Conservation (phyloP, 129 eudicot genomes). For the Chrysanthemum makinoi region DNA sequence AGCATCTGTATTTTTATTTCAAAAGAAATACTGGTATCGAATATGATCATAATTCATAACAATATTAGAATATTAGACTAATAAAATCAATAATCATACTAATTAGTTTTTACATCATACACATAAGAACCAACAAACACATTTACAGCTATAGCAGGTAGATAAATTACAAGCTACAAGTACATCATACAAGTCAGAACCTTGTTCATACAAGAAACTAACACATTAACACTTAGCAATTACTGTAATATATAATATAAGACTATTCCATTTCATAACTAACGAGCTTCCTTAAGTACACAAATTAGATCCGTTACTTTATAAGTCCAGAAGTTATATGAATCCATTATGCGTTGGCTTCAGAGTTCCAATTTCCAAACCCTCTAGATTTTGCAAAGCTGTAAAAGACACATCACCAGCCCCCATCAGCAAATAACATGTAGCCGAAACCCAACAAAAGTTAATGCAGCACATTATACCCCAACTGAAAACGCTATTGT, state of each 20-base stretch:
- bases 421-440: not conserved
- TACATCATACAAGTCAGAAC: not conserved
- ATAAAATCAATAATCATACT: too few relatives aligned
- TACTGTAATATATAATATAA: not conserved
- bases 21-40: too few relatives aligned
- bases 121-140: too few relatives aligned
- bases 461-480: too few relatives aligned
- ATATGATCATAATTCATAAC: slow-evolving; percentile 34
- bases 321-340: too few relatives aligned
- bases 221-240: not conserved
- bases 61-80: not conserved
- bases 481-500: not conserved
- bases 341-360: not conserved
- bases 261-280: not conserved
- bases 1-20: too few relatives aligned
- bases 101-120: too few relatives aligned
- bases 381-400: not conserved
- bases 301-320: not conserved
- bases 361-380: not conserved
- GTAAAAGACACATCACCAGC: not conserved
- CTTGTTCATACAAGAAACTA: not conserved
- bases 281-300: not conserved
- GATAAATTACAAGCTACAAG: too few relatives aligned
- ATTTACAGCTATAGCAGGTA: too few relatives aligned
- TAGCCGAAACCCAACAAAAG: too few relatives aligned